Conservation (phyloP, 2,329 filamentous ascomycete species). For the Fusarium liriodendri region DNA sequence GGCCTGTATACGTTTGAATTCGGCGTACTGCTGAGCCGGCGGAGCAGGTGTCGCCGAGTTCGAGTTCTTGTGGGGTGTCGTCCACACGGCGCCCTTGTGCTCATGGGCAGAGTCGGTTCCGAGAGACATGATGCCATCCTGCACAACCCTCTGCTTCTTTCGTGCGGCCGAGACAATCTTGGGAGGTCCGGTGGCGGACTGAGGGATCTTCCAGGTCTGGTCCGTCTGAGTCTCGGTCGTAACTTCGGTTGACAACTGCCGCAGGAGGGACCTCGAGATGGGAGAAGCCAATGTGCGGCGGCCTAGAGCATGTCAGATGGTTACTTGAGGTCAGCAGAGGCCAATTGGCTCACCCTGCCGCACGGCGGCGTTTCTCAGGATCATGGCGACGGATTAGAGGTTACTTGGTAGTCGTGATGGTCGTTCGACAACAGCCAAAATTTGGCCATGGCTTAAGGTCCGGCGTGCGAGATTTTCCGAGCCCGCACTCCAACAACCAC, state of each 20-base stretch:
- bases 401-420: conserved; percentile 31
- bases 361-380: conserved; percentile 64
- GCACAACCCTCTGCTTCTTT: conserved; percentile 50
- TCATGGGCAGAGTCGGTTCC: conserved; percentile 49
- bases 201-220: conserved; percentile 38
- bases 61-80: conserved; percentile 46
- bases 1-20: conserved; percentile 53
- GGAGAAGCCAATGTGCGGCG: conserved; percentile 63
- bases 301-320: conserved; percentile 53
- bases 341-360: conserved; percentile 62
- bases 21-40: conserved; percentile 53
- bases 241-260: conserved; percentile 48
- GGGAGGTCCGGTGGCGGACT: conserved; percentile 31
- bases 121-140: conserved; percentile 49
- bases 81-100: conserved; percentile 49
- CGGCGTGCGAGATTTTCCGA: conserved; percentile 42
- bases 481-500: conserved; percentile 14
- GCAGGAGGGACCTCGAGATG: conserved; percentile 49
- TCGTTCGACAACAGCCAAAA: conserved; percentile 43
- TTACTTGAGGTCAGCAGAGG: neutral
- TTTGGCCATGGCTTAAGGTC: conserved; percentile 39
- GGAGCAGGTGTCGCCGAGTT: conserved; percentile 51
- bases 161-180: conserved; percentile 40
- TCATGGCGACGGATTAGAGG: conserved; percentile 58
- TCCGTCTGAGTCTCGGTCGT: conserved; percentile 23